Base-by-base conservation (phyloP, 1,139 yeast genomes). In the Candida freyschussii region DNA sequence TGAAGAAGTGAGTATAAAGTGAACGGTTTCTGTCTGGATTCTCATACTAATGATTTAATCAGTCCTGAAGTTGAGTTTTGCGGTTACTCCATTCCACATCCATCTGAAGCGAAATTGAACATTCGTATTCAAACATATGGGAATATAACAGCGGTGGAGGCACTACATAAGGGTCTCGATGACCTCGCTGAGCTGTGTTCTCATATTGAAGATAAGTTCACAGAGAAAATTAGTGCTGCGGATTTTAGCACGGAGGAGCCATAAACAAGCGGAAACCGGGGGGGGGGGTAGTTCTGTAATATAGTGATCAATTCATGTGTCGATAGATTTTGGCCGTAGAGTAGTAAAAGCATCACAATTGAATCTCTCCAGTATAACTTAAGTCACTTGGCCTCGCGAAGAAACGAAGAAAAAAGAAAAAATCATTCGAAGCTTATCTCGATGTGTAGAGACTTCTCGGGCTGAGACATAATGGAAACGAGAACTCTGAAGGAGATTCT, bases 1-100 rank as follows among this genome's bases (percentile, higher is more conserved):
- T 91, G 96, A 89, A 89, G 63, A 91, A 91, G 31, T 29, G 26
- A 29, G 31, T 67, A 61, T 40, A 26, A 62, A 47, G 11, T n/a
- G 9, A 3, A 10, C 17, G 8, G 11, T 18, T 9, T 19, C n/a
- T 12, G 12, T 5, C 13, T 15, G 11, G 13, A 12, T n/a, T 5
- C 4, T n/a, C 17, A 10, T 9, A 26, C 19, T 13, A 13, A 28
- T 12, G 14, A 13, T 9, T 16, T 10, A 13, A 29, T 59, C 65
- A 29, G 31, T 62, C 96, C 96, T 24, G 95, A 87, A 48, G 97
- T 91, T 21, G 98, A 91, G 55, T 91, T 93, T 59, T 91, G 97
- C 56, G 98, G 98, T 38, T 91, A 91, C 63, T 85, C 96, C 30
- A 93, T 91, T 44, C 98, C 98, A n/a, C 98, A 91, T 62, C 98